Evolutionary conservation across 2,329 filamentous ascomycete genomes (phyloP).

Genomic region (Colletotrichum sp.): DNA sequence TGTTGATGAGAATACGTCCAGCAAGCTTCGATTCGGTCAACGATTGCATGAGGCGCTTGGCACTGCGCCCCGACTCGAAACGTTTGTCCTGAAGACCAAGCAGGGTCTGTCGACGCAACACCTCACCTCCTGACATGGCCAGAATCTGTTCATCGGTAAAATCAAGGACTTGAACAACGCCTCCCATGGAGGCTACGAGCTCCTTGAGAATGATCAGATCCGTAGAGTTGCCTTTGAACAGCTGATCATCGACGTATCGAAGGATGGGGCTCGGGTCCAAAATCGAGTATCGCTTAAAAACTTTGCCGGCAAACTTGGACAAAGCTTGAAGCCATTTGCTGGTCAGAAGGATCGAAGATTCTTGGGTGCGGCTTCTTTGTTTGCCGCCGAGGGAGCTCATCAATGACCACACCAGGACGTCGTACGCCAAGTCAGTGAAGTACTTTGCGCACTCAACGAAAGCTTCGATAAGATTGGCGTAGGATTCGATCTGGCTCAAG

Average conservation of each 20-base stretch:
- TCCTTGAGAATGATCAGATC: slow-evolving; percentile 93
- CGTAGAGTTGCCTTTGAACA: slow-evolving; percentile 82
- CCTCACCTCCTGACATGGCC: slow-evolving; percentile 85
- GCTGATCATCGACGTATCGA: slow-evolving; percentile 86
- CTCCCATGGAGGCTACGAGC: slow-evolving; percentile 90
- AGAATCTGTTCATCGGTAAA: slow-evolving; percentile 88
- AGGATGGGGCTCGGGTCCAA: slow-evolving; percentile 86
- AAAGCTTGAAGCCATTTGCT: slow-evolving; percentile 92
- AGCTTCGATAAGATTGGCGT: slow-evolving; percentile 92
- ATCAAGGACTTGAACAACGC: slow-evolving; percentile 84
- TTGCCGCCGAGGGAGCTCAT: slow-evolving; percentile 73
- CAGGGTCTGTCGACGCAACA: slow-evolving; percentile 80
- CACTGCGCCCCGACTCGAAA: slow-evolving; percentile 75
- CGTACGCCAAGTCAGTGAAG: slow-evolving; percentile 90
- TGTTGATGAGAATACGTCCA: slow-evolving; percentile 83
- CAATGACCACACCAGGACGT: slow-evolving; percentile 91
- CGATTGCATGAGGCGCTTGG: slow-evolving; percentile 79
- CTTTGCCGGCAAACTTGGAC: slow-evolving; percentile 87
- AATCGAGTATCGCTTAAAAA: slow-evolving; percentile 84
- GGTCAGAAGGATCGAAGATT: slow-evolving; percentile 71
- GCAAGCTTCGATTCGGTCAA: slow-evolving; percentile 80
- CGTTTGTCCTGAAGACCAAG: slow-evolving; percentile 82
- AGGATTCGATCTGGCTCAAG: slow-evolving; percentile 89
- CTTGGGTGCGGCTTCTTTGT: slow-evolving; percentile 66
- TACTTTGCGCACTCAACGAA: slow-evolving; percentile 95